Evolutionary conservation across 805 yeast genomes (phyloP), one percentile per base, ranked within the genome.

Genomic region (Maudiozyma saulgeensis): DNA sequence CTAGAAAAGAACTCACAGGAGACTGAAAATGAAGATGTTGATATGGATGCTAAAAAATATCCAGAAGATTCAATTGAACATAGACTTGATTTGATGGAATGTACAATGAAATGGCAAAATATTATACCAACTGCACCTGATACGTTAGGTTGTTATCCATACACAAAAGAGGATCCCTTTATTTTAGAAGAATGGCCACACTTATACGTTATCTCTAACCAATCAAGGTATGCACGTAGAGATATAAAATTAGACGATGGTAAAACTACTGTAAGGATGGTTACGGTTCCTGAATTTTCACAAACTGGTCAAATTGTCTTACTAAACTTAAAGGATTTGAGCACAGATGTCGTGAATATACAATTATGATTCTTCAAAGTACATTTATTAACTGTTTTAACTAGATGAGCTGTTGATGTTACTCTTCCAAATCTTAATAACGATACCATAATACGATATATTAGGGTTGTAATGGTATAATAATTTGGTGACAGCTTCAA

Each of bases 91-190:
- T 67, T 83, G 57, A 73, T 91, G 70, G 85, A 82, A 56, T 73
- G 80, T 15, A 84, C 87, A 0, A 61, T 93, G 37, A 68, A 71
- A 43, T 90, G 96, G 96, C 91, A 89, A 59, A 87, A 87, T 60
- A 72, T 87, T 23, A 81, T 87, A 0, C 99, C 99, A 2, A 89
- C 97, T 0, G 95, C 96, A 1, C 99, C 99, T 0, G 98, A 93
- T 60, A 93, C 99, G 0, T 68, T 93, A 41, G 84, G 90, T 75
- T 82, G 95, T 55, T 89, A 87, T 58, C 97, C 99, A 0, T 90
- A 75, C 59, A 75, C 76, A 11, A 78, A 80, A 25, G 58, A 62
- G 1, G 98, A 93, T 64, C 98, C 98, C 3, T 88, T 91, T 64
- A 71, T 81, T 1, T 69, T 93, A n/a, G 69, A 69, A 9, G 87